These are phyloP conservation scores for Hapsidospora chrysogenum DNA, from an alignment of 495 filamentous ascomycete genomes.

Conservation along the genomic window DNA sequence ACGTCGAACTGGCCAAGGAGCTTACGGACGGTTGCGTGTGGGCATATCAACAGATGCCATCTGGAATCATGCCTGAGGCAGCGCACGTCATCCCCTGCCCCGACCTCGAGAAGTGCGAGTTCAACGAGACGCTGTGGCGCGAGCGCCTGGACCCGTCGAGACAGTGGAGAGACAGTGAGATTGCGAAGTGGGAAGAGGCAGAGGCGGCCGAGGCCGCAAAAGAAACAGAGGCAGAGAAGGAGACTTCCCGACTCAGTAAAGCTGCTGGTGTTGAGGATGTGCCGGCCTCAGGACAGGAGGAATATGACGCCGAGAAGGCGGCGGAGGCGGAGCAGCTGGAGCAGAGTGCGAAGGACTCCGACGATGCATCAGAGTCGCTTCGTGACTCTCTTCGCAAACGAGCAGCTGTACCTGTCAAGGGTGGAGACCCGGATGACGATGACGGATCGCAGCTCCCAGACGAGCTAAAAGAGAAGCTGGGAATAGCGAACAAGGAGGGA, in stretches of 20 bases:
- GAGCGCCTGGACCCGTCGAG: slow-evolving; percentile 35
- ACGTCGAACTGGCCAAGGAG: slow-evolving; percentile 66
- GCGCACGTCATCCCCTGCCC: slow-evolving; percentile 51
- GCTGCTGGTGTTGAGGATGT: neutral
- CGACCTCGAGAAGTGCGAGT: slow-evolving; percentile 48
- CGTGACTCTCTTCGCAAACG: neutral
- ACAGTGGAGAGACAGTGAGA: slow-evolving; percentile 15
- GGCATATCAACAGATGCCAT: slow-evolving; percentile 68
- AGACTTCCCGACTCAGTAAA: slow-evolving; percentile 5
- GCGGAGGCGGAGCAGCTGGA: slow-evolving; percentile 1
- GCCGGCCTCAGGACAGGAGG: slow-evolving; percentile 1
- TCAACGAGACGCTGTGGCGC: slow-evolving; percentile 54
- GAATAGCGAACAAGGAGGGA: too few species aligned
- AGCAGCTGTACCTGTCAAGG: neutral
- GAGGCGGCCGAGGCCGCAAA: slow-evolving; percentile 15
- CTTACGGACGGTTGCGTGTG: slow-evolving; percentile 89
- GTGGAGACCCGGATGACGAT: neutral
- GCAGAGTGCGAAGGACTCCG: neutral
- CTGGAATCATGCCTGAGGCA: slow-evolving; percentile 82
- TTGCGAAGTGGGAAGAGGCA: slow-evolving; percentile 20
- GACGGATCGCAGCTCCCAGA: slow-evolving; percentile 1
- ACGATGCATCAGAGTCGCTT: neutral
- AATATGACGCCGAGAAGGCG: slow-evolving; percentile 1
- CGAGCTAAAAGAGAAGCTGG: slow-evolving; percentile 1
- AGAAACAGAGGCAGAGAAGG: slow-evolving; percentile 3